Conservation (phyloP, 768 basidiomycete species). For the Tricholoma flavovirens region DNA sequence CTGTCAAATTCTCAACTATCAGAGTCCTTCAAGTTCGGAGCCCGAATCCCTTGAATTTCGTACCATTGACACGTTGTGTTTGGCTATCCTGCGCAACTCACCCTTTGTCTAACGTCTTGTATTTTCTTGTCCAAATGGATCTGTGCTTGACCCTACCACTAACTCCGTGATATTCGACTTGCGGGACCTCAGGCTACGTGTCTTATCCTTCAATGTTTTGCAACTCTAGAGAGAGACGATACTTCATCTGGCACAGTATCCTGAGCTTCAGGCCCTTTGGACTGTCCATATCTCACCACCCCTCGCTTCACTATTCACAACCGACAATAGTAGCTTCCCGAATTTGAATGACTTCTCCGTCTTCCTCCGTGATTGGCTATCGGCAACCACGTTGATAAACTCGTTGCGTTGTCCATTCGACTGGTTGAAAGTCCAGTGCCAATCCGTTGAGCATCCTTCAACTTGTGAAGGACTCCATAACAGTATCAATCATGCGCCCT, state of each 20-base stretch:
- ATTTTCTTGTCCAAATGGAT: too few species aligned
- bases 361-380: neutral
- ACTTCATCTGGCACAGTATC: neutral
- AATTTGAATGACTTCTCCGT: neutral
- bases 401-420: neutral
- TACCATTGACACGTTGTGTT: too few species aligned
- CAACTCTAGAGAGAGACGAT: neutral
- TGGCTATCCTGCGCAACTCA: too few species aligned
- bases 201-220: neutral
- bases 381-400: neutral
- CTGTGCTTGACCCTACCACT: too few species aligned
- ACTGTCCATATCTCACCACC: neutral
- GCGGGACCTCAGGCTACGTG: neutral
- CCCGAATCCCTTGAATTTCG: too few species aligned
- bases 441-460: neutral
- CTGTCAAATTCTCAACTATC: too few species aligned
- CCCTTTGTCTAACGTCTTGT: too few species aligned
- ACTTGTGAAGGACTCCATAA: neutral
- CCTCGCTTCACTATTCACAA: neutral
- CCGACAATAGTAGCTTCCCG: neutral
- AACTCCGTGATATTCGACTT: neutral
- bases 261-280: neutral
- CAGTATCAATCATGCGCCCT: neutral
- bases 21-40: too few species aligned
- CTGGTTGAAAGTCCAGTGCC: neutral